phyloP scores from a whole-genome alignment of 192 early-diverging fungal genomes.

The Entomortierella lignicola region DNA sequence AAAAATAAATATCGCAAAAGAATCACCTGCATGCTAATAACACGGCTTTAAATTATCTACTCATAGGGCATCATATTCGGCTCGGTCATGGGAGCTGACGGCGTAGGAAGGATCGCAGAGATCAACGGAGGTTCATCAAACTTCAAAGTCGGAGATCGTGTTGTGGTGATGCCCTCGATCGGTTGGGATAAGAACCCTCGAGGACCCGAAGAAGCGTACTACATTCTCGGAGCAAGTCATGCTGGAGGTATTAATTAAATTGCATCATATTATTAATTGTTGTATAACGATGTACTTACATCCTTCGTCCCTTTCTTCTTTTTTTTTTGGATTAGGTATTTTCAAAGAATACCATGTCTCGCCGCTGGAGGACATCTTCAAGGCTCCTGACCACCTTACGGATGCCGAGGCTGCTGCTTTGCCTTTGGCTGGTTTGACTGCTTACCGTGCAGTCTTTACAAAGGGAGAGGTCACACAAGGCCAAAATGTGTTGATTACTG shows the following conservation, averaged over 20 bases:
- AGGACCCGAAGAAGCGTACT: slow-evolving; percentile 65
- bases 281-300: too few species aligned
- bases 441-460: slow-evolving; percentile 71
- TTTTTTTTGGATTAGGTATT: slow-evolving; percentile 60
- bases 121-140: slow-evolving; percentile 34
- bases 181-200: slow-evolving; percentile 66
- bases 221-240: slow-evolving; percentile 52
- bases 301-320: neutral
- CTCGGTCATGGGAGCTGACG: slow-evolving; percentile 69
- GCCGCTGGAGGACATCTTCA: slow-evolving; percentile 56
- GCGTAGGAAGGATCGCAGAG: slow-evolving; percentile 61
- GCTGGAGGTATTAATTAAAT: slow-evolving; percentile 8
- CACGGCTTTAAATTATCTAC: too few species aligned
- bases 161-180: slow-evolving; percentile 63
- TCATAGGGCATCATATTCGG: slow-evolving; percentile 55
- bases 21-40: too few species aligned
- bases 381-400: slow-evolving; percentile 68
- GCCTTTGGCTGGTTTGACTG: slow-evolving; percentile 75
- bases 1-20: too few species aligned
- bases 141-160: slow-evolving; percentile 42
- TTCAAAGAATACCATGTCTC: slow-evolving; percentile 68
- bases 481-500: slow-evolving; percentile 72
- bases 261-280: too few species aligned
- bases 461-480: slow-evolving; percentile 65
- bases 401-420: slow-evolving; percentile 73